phyloP scores from a whole-genome alignment of 176 grass and related monocot genomes.

The Aegilops speltoides region DNA sequence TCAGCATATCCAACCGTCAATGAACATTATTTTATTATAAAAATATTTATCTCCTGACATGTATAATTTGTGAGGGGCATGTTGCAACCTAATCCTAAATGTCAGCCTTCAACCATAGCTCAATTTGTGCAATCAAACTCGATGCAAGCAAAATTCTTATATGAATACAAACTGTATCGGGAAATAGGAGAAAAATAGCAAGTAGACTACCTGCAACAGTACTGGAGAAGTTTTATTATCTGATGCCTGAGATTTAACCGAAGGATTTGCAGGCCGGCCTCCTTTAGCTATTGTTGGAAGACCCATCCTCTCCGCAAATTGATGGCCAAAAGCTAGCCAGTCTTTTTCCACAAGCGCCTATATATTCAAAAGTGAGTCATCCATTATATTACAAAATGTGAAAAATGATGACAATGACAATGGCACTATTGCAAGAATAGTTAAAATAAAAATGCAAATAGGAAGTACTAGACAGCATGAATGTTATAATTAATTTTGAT shows the following conservation, averaged over 20 bases:
- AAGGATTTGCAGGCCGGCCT: slow-evolving; percentile 6
- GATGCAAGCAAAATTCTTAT: not conserved
- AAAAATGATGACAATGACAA: not conserved
- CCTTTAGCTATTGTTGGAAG: slow-evolving; percentile 67
- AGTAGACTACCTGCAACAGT: slow-evolving; percentile 72
- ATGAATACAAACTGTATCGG: not conserved
- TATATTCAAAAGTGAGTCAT: slow-evolving; percentile 6
- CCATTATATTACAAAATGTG: not conserved
- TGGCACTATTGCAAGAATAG: not conserved
- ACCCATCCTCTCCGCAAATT: slow-evolving; percentile 88
- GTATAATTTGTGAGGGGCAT: slow-evolving; percentile 4
- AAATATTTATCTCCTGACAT: not conserved
- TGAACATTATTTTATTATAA: not conserved
- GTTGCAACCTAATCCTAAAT: not conserved
- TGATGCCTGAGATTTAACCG: slow-evolving; percentile 60
- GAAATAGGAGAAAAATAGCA: not conserved
- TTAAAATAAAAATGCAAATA: not conserved
- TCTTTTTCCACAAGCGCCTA: slow-evolving; percentile 95
- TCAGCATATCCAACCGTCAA: not conserved
- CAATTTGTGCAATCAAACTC: not conserved
- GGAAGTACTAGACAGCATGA: not conserved
- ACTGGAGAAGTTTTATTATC: slow-evolving; percentile 71
- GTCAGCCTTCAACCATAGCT: not conserved
- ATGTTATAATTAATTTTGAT: slow-evolving; percentile 2
- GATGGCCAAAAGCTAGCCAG: slow-evolving; percentile 94